Percentiles rank a stretch among this genome's conserved stretches.
Conservation (phyloP, 1,284 basidiomycete species). For the Tilletia horrida region DNA sequence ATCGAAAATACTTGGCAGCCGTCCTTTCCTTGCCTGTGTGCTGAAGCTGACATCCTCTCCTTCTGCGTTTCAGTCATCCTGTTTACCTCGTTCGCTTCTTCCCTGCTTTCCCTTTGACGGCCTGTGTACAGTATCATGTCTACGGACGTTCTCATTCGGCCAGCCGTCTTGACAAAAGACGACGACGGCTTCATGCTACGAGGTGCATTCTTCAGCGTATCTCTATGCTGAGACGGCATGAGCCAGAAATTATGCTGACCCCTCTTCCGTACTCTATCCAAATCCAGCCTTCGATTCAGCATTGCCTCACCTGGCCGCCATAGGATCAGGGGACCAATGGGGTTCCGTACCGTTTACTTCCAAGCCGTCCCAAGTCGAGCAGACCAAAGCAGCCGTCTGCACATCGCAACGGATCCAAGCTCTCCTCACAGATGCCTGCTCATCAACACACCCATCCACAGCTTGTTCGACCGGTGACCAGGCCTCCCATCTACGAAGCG, state of each 20-base stretch:
- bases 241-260: no score
- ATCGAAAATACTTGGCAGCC: no score
- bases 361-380: constrained; percentile 6
- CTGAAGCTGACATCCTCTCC: no score
- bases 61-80: no score
- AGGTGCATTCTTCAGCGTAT: constrained; percentile 1
- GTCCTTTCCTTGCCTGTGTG: no score
- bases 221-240: no score
- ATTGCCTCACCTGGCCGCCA: constrained; percentile 32
- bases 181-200: constrained; percentile 4
- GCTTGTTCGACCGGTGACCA: not conserved
- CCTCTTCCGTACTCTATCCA: not conserved
- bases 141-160: not conserved
- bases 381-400: constrained; percentile 18
- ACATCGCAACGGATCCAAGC: not conserved
- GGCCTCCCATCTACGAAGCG: not conserved
- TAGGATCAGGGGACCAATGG: constrained; percentile 37
- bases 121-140: not conserved
- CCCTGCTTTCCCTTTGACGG: no score
- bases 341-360: constrained; percentile 29
- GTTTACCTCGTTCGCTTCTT: no score
- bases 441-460: not conserved
- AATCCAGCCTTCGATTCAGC: constrained; percentile 31
- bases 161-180: not conserved
- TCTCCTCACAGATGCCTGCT: not conserved